These are phyloP conservation scores for Thinopyrum elongatum DNA, from an alignment of 176 grass and related monocot genomes.

Conservation along the genomic window DNA sequence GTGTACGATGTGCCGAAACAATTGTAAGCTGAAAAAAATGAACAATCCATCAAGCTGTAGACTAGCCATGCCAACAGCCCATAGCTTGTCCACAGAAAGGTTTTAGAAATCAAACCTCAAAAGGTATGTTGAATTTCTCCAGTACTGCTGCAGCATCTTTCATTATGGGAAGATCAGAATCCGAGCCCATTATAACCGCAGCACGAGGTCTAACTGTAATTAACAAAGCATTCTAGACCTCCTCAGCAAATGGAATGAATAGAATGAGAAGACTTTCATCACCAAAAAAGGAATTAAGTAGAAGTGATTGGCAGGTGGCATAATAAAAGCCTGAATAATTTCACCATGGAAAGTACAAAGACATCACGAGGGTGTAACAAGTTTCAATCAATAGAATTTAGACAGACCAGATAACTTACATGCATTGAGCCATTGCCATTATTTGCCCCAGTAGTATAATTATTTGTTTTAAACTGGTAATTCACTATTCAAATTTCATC, in stretches of 20 bases:
- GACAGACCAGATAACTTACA: background rate
- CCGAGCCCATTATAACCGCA: constrained; percentile 90
- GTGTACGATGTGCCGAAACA: constrained; percentile 90
- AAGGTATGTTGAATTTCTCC: constrained; percentile 59
- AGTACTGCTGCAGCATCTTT: constrained; percentile 76
- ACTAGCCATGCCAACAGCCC: background rate
- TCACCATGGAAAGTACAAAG: background rate
- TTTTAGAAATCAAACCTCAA: constrained; percentile 61
- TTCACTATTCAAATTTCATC: background rate
- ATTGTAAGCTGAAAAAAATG: constrained; percentile 65
- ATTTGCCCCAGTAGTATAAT: background rate
- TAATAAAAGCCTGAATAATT: constrained; percentile 12
- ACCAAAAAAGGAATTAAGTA: background rate
- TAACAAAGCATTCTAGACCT: constrained; percentile 8
- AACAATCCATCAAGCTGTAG: constrained; percentile 2
- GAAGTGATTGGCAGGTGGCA: background rate
- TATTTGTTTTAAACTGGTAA: background rate
- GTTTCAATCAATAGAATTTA: background rate
- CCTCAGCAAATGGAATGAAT: constrained; percentile 7
- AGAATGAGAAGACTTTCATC: background rate
- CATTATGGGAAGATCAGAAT: constrained; percentile 88
- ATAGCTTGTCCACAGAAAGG: constrained; percentile 6
- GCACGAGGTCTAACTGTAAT: constrained; percentile 56
- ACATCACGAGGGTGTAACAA: background rate
- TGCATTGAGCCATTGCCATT: background rate